These are phyloP conservation scores for Phaeosphaeria sp. DNA, from an alignment of 2,329 filamentous ascomycete species.

Conservation along the genomic window DNA sequence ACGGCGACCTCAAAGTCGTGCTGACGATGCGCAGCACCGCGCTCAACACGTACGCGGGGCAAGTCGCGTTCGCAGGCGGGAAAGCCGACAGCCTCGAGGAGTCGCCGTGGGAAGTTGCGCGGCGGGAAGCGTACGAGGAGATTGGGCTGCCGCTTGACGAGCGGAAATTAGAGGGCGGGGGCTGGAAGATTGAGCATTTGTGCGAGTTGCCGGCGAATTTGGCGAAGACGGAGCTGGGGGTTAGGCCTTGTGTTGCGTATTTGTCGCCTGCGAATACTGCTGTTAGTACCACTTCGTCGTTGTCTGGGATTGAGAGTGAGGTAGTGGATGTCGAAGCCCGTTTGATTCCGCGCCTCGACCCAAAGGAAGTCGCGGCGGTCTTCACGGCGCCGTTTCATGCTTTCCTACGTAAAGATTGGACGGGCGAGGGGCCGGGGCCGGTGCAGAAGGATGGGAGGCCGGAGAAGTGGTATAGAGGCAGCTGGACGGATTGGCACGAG, in stretches of 20 bases:
- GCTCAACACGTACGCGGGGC: slow-evolving; percentile 69
- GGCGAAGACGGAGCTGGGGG: slow-evolving; percentile 58
- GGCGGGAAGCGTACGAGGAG: slow-evolving; percentile 90
- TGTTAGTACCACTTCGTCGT: slow-evolving; percentile 28
- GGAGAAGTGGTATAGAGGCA: slow-evolving; percentile 83
- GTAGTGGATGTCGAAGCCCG: slow-evolving; percentile 61
- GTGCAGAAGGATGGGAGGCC: slow-evolving; percentile 42
- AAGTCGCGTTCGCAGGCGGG: slow-evolving; percentile 84
- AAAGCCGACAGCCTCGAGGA: slow-evolving; percentile 64
- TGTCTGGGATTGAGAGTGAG: background rate
- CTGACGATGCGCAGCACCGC: slow-evolving; percentile 67
- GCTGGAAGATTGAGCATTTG: slow-evolving; percentile 86
- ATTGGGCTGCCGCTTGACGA: slow-evolving; percentile 84
- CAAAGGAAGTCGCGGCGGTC: slow-evolving; percentile 89
- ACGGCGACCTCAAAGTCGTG: slow-evolving; percentile 75
- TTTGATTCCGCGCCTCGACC: slow-evolving; percentile 82
- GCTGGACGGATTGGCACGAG: slow-evolving; percentile 81
- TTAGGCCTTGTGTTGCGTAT: slow-evolving; percentile 64
- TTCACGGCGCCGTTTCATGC: slow-evolving; percentile 89
- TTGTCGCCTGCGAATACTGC: slow-evolving; percentile 57
- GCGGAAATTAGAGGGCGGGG: slow-evolving; percentile 68
- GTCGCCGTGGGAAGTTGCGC: slow-evolving; percentile 77
- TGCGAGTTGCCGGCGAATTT: slow-evolving; percentile 74
- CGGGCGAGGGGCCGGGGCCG: slow-evolving; percentile 55
- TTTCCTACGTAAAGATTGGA: slow-evolving; percentile 69